Evolutionary conservation across 2,329 filamentous ascomycete species (phyloP).

Genomic region (Phaeosphaeriaceae sp.): DNA sequence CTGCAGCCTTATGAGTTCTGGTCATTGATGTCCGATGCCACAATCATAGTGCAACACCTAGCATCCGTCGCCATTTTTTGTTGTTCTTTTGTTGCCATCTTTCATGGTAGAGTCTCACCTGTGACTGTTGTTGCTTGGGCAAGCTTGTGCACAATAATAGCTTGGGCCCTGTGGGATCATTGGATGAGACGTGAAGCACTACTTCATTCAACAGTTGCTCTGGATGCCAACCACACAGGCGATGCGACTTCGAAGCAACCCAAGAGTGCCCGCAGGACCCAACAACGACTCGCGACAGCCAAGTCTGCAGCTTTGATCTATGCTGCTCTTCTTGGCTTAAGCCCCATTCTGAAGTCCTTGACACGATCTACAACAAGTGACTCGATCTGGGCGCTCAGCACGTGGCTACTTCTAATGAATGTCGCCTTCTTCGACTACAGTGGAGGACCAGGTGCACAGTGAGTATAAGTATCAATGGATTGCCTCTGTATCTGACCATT

Average conservation of each 20-base stretch:
- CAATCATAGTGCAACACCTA: constrained; percentile 95
- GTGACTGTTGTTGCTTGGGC: constrained; percentile 88
- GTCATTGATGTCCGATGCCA: constrained; percentile 93
- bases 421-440: constrained; percentile 99
- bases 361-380: constrained; percentile 91
- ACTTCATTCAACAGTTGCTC: constrained; percentile 41
- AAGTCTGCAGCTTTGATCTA: constrained; percentile 95
- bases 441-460: constrained; percentile 66
- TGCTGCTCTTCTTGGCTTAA: constrained; percentile 87
- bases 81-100: constrained; percentile 91
- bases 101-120: constrained; percentile 84
- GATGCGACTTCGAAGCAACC: neutral
- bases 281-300: constrained; percentile 76
- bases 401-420: constrained; percentile 91
- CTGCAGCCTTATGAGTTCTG: constrained; percentile 97
- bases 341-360: constrained; percentile 95
- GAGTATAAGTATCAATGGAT: constrained; percentile 22
- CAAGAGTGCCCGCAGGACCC: constrained; percentile 61
- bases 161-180: constrained; percentile 90
- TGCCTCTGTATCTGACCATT: neutral
- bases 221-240: neutral
- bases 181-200: constrained; percentile 80
- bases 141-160: constrained; percentile 80
- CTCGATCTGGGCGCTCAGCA: constrained; percentile 96
- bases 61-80: constrained; percentile 94